Evolutionary conservation across 345 rosid genomes (phyloP).

Genomic region (Litchi chinensis): DNA sequence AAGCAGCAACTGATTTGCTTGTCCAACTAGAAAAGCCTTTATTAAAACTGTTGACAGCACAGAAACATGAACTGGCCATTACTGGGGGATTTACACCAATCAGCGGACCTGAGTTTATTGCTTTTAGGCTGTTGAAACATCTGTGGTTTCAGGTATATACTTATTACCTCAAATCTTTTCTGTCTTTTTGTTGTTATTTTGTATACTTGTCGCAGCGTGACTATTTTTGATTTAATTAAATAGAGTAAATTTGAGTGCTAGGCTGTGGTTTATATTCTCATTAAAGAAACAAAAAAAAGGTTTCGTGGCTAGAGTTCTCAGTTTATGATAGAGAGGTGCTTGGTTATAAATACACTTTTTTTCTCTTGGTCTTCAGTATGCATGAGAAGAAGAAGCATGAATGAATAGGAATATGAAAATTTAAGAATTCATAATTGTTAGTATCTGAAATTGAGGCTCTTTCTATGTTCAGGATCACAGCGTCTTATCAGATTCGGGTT

Average conservation of each 20-base stretch:
- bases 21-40: constrained; percentile 60
- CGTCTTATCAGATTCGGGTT: constrained; percentile 36
- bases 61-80: constrained; percentile 44
- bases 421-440: constrained; percentile 6
- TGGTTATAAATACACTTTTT: not conserved
- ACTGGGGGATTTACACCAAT: constrained; percentile 44
- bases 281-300: not conserved
- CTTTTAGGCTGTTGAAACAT: constrained; percentile 67
- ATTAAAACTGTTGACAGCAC: constrained; percentile 45
- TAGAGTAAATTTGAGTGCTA: not conserved
- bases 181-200: not conserved
- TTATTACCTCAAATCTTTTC: constrained; percentile 2
- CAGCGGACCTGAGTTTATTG: constrained; percentile 59
- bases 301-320: constrained; percentile 11
- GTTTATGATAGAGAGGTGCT: constrained; percentile 7
- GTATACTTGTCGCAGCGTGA: not conserved
- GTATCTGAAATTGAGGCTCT: constrained; percentile 12
- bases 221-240: not conserved
- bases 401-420: not conserved
- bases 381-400: not conserved
- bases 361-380: not conserved
- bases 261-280: not conserved
- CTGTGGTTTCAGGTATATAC: constrained; percentile 81
- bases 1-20: constrained; percentile 72
- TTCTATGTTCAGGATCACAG: constrained; percentile 49